Percentiles rank a stretch among this genome's conserved stretches.
Conservation (phyloP, 1,139 yeast species). For the Saccharomyces pastorianus region DNA sequence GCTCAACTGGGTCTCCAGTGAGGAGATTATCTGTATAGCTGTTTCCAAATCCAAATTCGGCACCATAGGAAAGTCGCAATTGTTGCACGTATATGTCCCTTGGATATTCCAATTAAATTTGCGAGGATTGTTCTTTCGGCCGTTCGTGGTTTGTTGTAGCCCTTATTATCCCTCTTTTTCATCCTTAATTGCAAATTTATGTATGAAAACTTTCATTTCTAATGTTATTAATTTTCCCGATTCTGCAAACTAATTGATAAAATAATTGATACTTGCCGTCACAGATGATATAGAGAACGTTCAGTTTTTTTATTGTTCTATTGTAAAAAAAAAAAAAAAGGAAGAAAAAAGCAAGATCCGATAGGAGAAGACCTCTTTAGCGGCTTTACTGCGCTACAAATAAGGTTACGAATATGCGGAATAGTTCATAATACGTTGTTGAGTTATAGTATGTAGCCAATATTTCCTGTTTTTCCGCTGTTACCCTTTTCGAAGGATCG, state of each 20-base stretch:
- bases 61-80: background rate
- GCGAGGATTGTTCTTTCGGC: background rate
- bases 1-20: constrained; percentile 16
- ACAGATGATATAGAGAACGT: background rate
- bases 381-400: background rate
- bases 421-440: background rate
- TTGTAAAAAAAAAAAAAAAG: background rate
- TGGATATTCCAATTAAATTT: background rate
- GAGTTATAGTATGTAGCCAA: background rate
- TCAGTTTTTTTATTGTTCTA: background rate
- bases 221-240: background rate
- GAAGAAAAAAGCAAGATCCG: background rate
- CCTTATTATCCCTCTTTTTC: background rate
- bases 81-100: background rate
- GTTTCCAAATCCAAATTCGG: constrained; percentile 5
- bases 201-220: background rate
- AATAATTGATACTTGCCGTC: background rate
- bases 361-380: background rate
- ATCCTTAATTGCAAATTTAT: background rate
- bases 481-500: background rate
- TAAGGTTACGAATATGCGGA: background rate
- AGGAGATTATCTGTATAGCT: constrained; percentile 11
- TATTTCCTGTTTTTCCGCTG: background rate
- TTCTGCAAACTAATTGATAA: background rate
- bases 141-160: background rate